Base-by-base conservation (phyloP, 169 alveolate genomes). In the Plasmodium relictum region DNA sequence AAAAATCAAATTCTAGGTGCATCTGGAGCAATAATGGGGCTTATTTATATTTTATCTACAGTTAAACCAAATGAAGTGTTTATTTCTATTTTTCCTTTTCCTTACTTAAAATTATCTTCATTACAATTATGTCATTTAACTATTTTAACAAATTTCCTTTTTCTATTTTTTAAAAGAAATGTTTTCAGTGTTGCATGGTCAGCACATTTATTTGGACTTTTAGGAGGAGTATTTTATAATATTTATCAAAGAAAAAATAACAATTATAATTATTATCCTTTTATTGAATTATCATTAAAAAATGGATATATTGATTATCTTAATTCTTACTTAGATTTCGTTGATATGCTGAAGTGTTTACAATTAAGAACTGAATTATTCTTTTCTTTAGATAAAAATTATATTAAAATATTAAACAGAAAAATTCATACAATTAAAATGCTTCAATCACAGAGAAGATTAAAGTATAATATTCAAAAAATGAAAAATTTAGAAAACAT, bases 1-100 rank as follows among this genome's bases (percentile, higher is more conserved):
- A 37, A 76, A 20, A 92, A 91, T 56, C 95, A 94, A 50, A 88
- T 94, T n/a, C 42, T 92, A 39, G 96, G 96, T 18, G 96, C 96
- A 14, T 92, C 95, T 0, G 96, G 96, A 41, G 92, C 95, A n/a
- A 92, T 94, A 31, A 92, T 94, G 83, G 96, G 96, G 0, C 93
- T 94, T 12, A 39, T 92, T 20, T 94, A 88, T 44, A 73, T 92
- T 52, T 56, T 94, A 72, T 93, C 96, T 10, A 72, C 95, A 31
- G 88, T 94, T 37, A 91, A 88, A 73, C 96, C 96, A 10, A 94
- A 92, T 80, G 92, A 93, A 50, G 76, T 73, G 50, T 94, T 94
- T 68, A 80, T 90, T 48, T 92, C 95, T 0, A 70, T 94, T 14
- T 94, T 94, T 18, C 96, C 96, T 9, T 74, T 94, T 2, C 96